phyloP scores from a whole-genome alignment of 306 rosid genomes.

The Crataegus laevigata region DNA sequence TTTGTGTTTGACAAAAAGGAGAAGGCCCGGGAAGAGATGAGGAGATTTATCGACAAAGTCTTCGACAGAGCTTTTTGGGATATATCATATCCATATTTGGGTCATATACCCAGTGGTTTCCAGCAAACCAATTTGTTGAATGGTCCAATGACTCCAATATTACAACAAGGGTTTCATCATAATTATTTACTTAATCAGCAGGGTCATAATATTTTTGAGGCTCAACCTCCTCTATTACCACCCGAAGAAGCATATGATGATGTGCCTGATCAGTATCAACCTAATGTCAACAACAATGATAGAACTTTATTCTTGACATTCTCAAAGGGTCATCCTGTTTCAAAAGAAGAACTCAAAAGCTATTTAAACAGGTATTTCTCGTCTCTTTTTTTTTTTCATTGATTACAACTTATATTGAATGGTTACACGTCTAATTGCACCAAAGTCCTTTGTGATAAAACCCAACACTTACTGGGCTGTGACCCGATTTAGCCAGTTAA shows the following conservation, averaged over 20 bases:
- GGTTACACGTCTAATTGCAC: neutral
- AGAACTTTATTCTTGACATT: slow-evolving; percentile 4
- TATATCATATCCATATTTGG: neutral
- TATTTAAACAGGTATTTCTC: neutral
- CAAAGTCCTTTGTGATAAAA: neutral
- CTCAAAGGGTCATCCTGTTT: neutral
- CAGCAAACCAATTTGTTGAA: neutral
- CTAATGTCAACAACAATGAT: neutral
- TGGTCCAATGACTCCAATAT: neutral
- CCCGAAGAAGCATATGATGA: neutral
- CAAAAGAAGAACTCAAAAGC: neutral
- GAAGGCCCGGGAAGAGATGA: neutral
- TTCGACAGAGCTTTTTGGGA: slow-evolving; percentile 3
- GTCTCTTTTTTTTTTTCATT: neutral
- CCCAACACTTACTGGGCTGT: neutral
- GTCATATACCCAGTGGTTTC: neutral
- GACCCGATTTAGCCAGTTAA: neutral
- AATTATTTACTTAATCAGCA: neutral
- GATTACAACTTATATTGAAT: neutral
- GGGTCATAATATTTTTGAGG: neutral
- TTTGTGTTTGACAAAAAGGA: neutral
- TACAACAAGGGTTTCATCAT: neutral
- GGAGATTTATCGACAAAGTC: neutral
- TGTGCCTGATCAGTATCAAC: no score
- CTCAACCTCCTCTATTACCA: neutral